Evolutionary conservation across 2,329 filamentous ascomycete genomes (phyloP), one percentile per base, ranked within the genome.

Genomic region (Ascochyta lentis): DNA sequence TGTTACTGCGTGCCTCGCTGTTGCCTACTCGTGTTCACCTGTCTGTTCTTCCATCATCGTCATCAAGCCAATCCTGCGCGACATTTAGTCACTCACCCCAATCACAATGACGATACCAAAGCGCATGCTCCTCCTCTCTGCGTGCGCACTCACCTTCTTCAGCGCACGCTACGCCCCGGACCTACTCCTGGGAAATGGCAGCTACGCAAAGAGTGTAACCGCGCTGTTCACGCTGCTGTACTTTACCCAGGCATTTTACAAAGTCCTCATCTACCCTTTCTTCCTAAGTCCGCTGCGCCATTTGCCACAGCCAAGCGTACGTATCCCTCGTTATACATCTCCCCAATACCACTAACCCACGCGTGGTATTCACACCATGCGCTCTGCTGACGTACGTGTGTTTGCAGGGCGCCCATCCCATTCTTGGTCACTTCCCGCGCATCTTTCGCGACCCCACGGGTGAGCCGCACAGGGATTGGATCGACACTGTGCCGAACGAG

Each of bases 281-380:
- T 83, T 80, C 56, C 76, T 89, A 56, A 86, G 81, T 35, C 85
- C 85, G 3, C 63, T 89, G 42, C 80, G 83, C 56, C 75, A 85
- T 64, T 68, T 89, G 29, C 86, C 86, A 4, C 74, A 77, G 12
- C 83, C 84, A 3, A 35, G 33, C 9, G 33, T 35, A 35, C 15
- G 33, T 35, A 35, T 9, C 15, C 19, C 19, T 19, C 19, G 19
- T 19, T 19, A 19, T 19, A 19, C 3, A 19, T 19, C 19, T 3
- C 19, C 19, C 19, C 19, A 19, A 19, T 19, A 3, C 19, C 19
- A 19, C 19, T 19, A 19, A 19, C 19, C 19, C 19, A 19, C 19
- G 19, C 19, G 19, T 19, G 19, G 19, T 19, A 19, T 19, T 19
- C 19, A 19, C 19, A 19, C 19, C 19, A 19, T 19, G 19, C 19